Percentiles rank a stretch among this genome's conserved stretches.
Conservation (phyloP, 176 grass and related monocot species). For the Zizania latifolia region DNA sequence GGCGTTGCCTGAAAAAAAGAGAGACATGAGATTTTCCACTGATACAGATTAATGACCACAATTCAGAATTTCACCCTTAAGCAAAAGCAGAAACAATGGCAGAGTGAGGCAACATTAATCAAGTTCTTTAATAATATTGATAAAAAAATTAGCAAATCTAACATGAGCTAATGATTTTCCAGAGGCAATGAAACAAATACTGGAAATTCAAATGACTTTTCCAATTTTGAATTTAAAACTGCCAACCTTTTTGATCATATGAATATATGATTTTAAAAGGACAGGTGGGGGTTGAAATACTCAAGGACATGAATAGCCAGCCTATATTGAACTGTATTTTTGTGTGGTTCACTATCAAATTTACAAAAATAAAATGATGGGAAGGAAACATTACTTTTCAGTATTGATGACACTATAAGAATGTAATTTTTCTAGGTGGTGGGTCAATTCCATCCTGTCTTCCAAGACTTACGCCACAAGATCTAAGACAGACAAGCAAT, state of each 20-base stretch:
- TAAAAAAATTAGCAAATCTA: neutral
- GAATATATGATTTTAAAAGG: neutral
- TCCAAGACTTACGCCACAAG: constrained; percentile 14
- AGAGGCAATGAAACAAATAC: neutral
- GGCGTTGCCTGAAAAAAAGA: neutral
- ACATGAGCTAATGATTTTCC: neutral
- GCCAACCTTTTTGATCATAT: neutral
- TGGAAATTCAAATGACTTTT: neutral
- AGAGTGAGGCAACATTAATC: neutral
- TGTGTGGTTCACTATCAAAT: neutral
- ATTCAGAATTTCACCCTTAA: neutral
- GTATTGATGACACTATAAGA: neutral
- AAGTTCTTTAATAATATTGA: neutral
- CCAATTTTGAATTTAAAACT: neutral
- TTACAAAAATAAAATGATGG: neutral
- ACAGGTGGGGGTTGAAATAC: neutral
- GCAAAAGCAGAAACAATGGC: neutral
- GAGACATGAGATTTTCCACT: neutral
- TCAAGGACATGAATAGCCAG: neutral
- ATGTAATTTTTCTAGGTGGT: constrained; percentile 30
- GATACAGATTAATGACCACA: neutral
- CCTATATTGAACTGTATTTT: neutral
- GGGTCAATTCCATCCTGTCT: constrained; percentile 36
- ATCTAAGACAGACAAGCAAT: constrained; percentile 27
- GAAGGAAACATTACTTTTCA: neutral